phyloP scores from a whole-genome alignment of 208 protist genomes.

The Trypanosoma brucei region DNA sequence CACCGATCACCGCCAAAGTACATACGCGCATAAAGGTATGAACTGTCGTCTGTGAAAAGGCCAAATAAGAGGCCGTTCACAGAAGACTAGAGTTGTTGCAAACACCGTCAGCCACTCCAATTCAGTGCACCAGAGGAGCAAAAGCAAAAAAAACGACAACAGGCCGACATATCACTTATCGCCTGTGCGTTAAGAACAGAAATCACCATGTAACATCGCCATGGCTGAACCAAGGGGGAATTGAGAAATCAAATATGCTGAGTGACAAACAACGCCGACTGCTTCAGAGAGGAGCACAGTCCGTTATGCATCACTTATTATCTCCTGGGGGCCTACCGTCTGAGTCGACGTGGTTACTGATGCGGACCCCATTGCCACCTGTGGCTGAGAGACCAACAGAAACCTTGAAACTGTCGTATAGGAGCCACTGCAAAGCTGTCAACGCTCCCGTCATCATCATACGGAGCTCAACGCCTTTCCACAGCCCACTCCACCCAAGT shows the following conservation, averaged over 20 bases:
- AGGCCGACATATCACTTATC: neutral
- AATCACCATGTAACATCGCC: no score
- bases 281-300: no score
- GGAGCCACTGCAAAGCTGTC: constrained; percentile 93
- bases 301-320: no score
- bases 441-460: constrained; percentile 92
- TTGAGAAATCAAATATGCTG: no score
- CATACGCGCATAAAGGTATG: no score
- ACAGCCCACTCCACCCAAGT: constrained; percentile 51
- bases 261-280: no score
- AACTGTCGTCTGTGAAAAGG: no score
- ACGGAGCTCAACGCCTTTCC: constrained; percentile 83
- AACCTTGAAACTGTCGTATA: constrained; percentile 91
- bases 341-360: neutral
- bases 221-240: no score
- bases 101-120: neutral
- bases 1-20: no score
- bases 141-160: constrained; percentile 2
- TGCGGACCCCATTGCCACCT: constrained; percentile 11
- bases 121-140: neutral
- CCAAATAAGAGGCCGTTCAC: no score
- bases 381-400: constrained; percentile 55
- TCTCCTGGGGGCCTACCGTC: neutral
- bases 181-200: no score
- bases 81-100: no score